Conservation (phyloP, 2,329 filamentous ascomycete species). For the Alternaria ethzedia region DNA sequence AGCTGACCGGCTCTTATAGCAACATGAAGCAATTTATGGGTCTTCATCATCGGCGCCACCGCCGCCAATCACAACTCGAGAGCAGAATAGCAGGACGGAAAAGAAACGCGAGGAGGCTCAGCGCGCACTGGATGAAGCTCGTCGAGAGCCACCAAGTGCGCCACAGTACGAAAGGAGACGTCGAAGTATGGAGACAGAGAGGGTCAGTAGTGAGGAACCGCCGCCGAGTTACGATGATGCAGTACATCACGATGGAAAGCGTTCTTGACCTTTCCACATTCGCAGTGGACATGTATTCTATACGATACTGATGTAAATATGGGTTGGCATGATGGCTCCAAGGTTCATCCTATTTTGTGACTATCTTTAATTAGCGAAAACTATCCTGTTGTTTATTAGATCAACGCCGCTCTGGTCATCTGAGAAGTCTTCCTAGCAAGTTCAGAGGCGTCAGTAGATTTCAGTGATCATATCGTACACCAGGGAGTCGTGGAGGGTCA, state of each 20-base stretch:
- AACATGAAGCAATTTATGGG: slow-evolving; percentile 19
- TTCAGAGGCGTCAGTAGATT: neutral
- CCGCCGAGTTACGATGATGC: slow-evolving; percentile 23
- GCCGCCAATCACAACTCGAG: slow-evolving; percentile 8
- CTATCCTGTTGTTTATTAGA: neutral
- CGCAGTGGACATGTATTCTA: no score
- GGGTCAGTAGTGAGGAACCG: slow-evolving; percentile 15
- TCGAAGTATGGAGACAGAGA: slow-evolving; percentile 22
- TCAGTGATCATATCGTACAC: neutral
- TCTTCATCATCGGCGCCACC: slow-evolving; percentile 14
- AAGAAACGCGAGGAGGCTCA: slow-evolving; percentile 19
- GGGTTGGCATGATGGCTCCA: neutral
- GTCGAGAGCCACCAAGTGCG: slow-evolving; percentile 8
- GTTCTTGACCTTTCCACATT: neutral
- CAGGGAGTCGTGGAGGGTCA: neutral
- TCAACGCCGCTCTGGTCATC: neutral
- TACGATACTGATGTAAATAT: neutral
- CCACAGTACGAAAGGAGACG: slow-evolving; percentile 7
- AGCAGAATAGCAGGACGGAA: neutral
- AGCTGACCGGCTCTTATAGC: slow-evolving; percentile 13
- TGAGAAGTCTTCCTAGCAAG: neutral
- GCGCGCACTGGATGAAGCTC: slow-evolving; percentile 9
- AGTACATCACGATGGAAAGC: slow-evolving; percentile 1
- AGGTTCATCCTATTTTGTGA: neutral
- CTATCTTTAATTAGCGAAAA: neutral